phyloP scores from a whole-genome alignment of 352 stramenopile species.

The Phytophthora fragariaefolia region DNA sequence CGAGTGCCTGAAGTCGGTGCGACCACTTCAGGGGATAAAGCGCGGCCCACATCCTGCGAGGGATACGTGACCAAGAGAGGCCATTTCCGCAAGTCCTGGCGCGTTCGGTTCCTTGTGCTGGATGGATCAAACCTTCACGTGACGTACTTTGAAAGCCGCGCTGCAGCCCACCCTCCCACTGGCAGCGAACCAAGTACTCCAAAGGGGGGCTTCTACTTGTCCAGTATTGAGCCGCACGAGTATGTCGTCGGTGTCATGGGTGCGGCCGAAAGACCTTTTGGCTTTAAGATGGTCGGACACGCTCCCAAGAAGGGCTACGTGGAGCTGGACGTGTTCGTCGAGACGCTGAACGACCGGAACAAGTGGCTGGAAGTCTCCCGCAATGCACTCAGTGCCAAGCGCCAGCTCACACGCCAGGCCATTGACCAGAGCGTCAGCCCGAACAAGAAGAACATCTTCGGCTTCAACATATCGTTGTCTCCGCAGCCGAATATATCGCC shows the following conservation, averaged over 20 bases:
- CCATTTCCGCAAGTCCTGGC: constrained; percentile 87
- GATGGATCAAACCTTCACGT: constrained; percentile 73
- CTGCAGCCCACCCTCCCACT: constrained; percentile 42
- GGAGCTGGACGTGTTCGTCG: constrained; percentile 84
- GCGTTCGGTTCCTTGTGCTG: constrained; percentile 78
- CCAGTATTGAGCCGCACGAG: constrained; percentile 80
- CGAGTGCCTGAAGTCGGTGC: constrained; percentile 43
- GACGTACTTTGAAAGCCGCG: constrained; percentile 81
- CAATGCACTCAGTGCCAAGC: constrained; percentile 67
- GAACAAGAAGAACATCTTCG: constrained; percentile 61
- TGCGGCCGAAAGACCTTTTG: constrained; percentile 75
- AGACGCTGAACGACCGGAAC: constrained; percentile 62
- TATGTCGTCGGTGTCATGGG: constrained; percentile 76
- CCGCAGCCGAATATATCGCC: constrained; percentile 40
- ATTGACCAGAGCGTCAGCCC: constrained; percentile 44
- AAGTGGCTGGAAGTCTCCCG: constrained; percentile 86
- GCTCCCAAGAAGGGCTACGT: constrained; percentile 77
- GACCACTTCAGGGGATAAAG: constrained; percentile 38
- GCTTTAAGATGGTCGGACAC: constrained; percentile 88
- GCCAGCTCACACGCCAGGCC: constrained; percentile 49
- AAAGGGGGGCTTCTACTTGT: constrained; percentile 82
- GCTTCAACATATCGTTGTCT: constrained; percentile 47
- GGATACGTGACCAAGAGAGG: constrained; percentile 89
- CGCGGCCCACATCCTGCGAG: constrained; percentile 78
- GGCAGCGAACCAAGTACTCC: constrained; percentile 23